Percentiles rank a stretch among this genome's conserved stretches.
phyloP scores from a whole-genome alignment of 108 stramenopile species.

The Cyclostephanos tholiformis region DNA sequence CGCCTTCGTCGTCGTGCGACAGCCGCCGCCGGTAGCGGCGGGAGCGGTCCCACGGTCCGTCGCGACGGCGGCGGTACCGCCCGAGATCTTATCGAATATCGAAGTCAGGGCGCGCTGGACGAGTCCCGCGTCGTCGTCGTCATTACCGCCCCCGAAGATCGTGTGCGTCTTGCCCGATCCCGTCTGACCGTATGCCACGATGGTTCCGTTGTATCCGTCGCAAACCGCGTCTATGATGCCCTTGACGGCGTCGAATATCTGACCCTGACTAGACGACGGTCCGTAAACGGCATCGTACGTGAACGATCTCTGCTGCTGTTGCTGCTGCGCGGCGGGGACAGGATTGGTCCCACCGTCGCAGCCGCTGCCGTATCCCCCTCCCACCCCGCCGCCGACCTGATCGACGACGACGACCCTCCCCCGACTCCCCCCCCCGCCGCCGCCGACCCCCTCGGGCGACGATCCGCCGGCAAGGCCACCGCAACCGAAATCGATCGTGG shows the following conservation, averaged over 20 bases:
- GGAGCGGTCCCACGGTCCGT: not conserved
- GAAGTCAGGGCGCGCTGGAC: slow-evolving; percentile 53
- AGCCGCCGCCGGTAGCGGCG: not conserved
- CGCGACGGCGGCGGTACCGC: not conserved
- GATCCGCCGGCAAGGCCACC: not conserved
- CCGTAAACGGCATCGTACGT: slow-evolving; percentile 53
- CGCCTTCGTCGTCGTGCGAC: slow-evolving; percentile 41
- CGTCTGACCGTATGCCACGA: slow-evolving; percentile 55
- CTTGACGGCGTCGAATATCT: slow-evolving; percentile 40
- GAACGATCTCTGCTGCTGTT: slow-evolving; percentile 3
- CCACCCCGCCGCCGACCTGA: not conserved
- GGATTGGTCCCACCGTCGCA: slow-evolving; percentile 11
- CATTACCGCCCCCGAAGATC: slow-evolving; percentile 46
- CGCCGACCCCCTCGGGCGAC: not conserved
- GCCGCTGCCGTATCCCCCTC: slow-evolving; percentile 12
- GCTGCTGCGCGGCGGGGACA: not conserved
- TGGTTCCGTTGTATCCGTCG: slow-evolving; percentile 52
- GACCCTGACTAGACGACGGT: slow-evolving; percentile 23
- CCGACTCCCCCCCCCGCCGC: slow-evolving; percentile 3
- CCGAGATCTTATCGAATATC: slow-evolving; percentile 41
- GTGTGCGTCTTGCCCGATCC: slow-evolving; percentile 53
- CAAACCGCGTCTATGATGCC: slow-evolving; percentile 49
- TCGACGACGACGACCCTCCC: slow-evolving; percentile 30
- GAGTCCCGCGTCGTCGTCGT: slow-evolving; percentile 32
- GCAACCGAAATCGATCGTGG: slow-evolving; percentile 19